Evolutionary conservation across 1,284 basidiomycete species (phyloP).

Genomic region (Ceratobasidium sp.): DNA sequence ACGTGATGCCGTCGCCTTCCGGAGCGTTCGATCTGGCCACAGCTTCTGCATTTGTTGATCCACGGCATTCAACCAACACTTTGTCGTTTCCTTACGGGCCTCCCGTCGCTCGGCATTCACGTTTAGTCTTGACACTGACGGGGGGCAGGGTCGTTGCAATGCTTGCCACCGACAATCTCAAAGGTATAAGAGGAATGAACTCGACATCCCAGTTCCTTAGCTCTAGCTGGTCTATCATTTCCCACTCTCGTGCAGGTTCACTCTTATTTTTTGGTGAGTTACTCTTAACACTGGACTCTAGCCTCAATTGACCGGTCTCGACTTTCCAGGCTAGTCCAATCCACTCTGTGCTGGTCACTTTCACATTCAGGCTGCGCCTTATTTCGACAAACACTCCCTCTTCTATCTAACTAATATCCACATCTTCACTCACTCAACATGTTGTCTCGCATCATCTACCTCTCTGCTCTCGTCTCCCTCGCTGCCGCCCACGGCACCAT

Average conservation of each 20-base stretch:
- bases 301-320: neutral
- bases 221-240: slow-evolving; percentile 20
- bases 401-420: neutral
- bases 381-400: neutral
- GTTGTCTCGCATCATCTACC: slow-evolving; percentile 35
- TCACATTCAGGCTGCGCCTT: slow-evolving; percentile 25
- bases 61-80: neutral
- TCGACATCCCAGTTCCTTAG: neutral
- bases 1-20: too few species aligned
- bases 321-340: slow-evolving; percentile 20
- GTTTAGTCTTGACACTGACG: neutral
- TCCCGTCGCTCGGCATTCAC: neutral
- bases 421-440: slow-evolving; percentile 1
- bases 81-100: neutral
- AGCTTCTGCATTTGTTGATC: too few species aligned
- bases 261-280: slow-evolving; percentile 3
- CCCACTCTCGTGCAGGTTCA: slow-evolving; percentile 28
- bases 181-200: slow-evolving; percentile 1
- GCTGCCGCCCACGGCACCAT: slow-evolving; percentile 48
- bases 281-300: neutral
- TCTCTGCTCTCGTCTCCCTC: slow-evolving; percentile 34
- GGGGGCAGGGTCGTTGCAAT: neutral
- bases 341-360: neutral
- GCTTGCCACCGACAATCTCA: neutral
- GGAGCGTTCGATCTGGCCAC: too few species aligned